phyloP scores from a whole-genome alignment of 2,329 filamentous ascomycete genomes.

The Fusarium metavorans region DNA sequence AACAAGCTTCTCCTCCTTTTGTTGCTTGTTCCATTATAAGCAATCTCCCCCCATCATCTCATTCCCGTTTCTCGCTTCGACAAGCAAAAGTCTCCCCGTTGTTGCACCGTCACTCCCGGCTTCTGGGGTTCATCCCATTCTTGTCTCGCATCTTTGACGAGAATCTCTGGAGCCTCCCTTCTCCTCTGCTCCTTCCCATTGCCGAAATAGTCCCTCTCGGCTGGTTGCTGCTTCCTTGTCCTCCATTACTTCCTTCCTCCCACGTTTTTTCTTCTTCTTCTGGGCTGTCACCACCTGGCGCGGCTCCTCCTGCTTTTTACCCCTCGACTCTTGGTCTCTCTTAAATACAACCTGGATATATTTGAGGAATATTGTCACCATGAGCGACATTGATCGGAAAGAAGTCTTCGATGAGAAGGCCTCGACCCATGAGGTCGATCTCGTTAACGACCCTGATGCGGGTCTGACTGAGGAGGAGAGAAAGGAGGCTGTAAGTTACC shows the following conservation, averaged over 20 bases:
- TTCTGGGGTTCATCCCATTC: conserved; percentile 24
- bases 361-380: conserved; percentile 28
- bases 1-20: background rate
- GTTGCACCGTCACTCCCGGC: conserved; percentile 43
- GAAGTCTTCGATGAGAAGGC: conserved; percentile 45
- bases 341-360: background rate
- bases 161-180: conserved; percentile 22
- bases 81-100: conserved; percentile 30
- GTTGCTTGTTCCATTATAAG: conserved; percentile 1
- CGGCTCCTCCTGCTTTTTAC: conserved; percentile 18
- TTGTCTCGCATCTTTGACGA: conserved; percentile 41
- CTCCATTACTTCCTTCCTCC: conserved; percentile 30
- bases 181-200: conserved; percentile 1
- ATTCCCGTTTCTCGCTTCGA: conserved; percentile 29
- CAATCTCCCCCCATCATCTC: background rate
- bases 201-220: conserved; percentile 28
- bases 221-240: conserved; percentile 39
- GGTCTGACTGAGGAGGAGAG: conserved; percentile 73
- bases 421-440: conserved; percentile 45
- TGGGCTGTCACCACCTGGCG: conserved; percentile 18
- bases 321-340: conserved; percentile 7
- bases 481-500: conserved; percentile 66
- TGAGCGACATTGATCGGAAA: conserved; percentile 51
- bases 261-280: conserved; percentile 30
- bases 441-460: conserved; percentile 63